phyloP scores from a whole-genome alignment of 441 rosid species.

The Gossypium trilobum region DNA sequence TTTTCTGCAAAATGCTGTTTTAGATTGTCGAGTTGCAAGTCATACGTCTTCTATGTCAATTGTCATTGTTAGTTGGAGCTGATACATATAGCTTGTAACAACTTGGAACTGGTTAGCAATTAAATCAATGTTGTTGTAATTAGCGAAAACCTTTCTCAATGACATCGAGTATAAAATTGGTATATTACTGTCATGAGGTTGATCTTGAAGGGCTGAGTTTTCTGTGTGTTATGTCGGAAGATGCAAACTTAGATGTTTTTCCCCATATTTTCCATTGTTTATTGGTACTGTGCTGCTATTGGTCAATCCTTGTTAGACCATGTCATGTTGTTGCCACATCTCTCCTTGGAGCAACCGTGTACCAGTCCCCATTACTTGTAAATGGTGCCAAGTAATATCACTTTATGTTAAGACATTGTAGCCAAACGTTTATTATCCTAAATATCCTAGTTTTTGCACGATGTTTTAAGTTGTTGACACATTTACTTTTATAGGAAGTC shows the following conservation, averaged over 20 bases:
- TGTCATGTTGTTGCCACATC: background rate
- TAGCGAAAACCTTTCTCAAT: background rate
- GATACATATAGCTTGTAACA: background rate
- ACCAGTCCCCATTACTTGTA: background rate
- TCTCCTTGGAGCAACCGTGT: too few relatives aligned
- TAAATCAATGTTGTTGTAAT: background rate
- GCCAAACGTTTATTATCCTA: background rate
- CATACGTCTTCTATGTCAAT: background rate
- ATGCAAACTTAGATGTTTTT: background rate
- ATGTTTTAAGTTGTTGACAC: background rate
- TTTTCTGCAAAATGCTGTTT: constrained; percentile 1
- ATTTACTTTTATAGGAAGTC: too few relatives aligned
- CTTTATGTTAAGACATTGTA: background rate
- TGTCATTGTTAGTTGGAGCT: background rate
- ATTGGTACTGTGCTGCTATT: background rate
- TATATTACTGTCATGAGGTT: background rate
- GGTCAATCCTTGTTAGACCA: background rate
- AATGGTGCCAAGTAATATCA: too few relatives aligned
- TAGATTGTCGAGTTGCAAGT: background rate
- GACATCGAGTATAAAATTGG: background rate
- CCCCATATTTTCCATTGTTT: background rate
- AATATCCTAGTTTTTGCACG: background rate
- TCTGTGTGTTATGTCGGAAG: background rate
- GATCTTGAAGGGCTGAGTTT: background rate
- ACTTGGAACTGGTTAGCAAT: background rate